Evolutionary conservation across 2,329 filamentous ascomycete species (phyloP), one percentile per base, ranked within the genome.

Genomic region (Dactylellina leptospora): DNA sequence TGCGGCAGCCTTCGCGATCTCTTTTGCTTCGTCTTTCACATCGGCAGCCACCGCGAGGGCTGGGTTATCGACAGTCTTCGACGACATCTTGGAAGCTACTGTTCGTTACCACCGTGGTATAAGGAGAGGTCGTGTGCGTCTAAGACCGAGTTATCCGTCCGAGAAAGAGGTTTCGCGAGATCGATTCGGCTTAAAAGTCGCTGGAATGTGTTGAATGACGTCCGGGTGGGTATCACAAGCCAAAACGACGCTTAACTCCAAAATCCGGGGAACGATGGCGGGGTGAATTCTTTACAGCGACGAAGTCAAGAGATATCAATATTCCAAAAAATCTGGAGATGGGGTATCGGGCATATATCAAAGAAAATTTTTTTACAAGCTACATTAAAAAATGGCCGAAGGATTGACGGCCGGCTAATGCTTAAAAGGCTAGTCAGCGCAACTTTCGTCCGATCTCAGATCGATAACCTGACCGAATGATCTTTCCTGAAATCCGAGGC

Each of bases 11-110:
- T 69, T 66, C 50, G 74, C 58, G 58, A 51, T 36, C 9, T 73
- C 73, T 13, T 72, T 74, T 10, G 69, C 61, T 50, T 73, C 61
- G 16, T 73, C 60, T 30, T 73, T 73, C 20, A 73, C 62, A 13
- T 73, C 69, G 4, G 42, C 50, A 6, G 56, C 61, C 11, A 64
- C 50, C 38, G 68, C 38, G n/a, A 72, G 18, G 0, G 33, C 50
- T 27, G 40, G 40, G 11, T 58, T 66, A 9, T 66, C 61, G 13
- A 18, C 58, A 23, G 64, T 27, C 30, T 62, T 62, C 38, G 64
- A 13, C 11, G 54, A 59, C 62, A 68, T 60, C 1, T 8, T 50
- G 1, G 30, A 38, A 9, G 11, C 18, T 33, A 40, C 3, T 22
- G 10, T n/a, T 23, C 9, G n/a, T 8, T 54, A 53, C 9, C 1